Base-by-base conservation (phyloP, 164 flowering plant species). In the Vitis rupestris region DNA sequence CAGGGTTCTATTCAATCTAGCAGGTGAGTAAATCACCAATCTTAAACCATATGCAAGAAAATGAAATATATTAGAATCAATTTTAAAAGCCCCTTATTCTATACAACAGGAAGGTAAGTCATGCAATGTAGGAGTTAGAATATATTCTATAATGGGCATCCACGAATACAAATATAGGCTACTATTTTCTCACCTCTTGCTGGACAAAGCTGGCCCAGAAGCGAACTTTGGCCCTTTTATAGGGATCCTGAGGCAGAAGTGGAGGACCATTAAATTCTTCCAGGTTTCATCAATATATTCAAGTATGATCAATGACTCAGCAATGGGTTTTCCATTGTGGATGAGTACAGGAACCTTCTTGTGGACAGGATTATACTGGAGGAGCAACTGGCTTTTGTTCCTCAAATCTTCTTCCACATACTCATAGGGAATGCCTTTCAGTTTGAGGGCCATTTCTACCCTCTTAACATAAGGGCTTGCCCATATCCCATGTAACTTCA, bases 271-370 rank as follows among this genome's bases (percentile, higher is more conserved):
- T 17, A 17, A 17, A 17, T 63, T 17, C n/a, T 66, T 69, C 85
- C 87, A 80, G 0, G 68, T 69, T 27, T 84, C 84, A 1, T 81
- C 80, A 9, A 83, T 79, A 62, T 79, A 81, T 61, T 83, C 82
- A 2, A 77, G 50, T 65, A 79, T 83, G 67, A 77, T 56, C 7
- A 61, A 63, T 0, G 83, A 83, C 44, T 81, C 84, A 0, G 69
- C 52, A 11, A 83, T 70, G 17, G 83, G 70, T 29, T 63, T 66
- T 4, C 75, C 79, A 13, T 61, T 51, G 67, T 74, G 82, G 15
- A 81, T 72, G 15, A 80, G 72, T 12, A 79, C 80, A 11, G 82
- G 78, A 16, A 83, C 68, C 71, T 74, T 75, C 75, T 81, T 81
- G 63, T 79, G 56, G 64, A 83, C 78, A 11, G 87, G 87, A 16